Conservation (phyloP, 192 early-diverging fungal species). For the Coemansia sp. region DNA sequence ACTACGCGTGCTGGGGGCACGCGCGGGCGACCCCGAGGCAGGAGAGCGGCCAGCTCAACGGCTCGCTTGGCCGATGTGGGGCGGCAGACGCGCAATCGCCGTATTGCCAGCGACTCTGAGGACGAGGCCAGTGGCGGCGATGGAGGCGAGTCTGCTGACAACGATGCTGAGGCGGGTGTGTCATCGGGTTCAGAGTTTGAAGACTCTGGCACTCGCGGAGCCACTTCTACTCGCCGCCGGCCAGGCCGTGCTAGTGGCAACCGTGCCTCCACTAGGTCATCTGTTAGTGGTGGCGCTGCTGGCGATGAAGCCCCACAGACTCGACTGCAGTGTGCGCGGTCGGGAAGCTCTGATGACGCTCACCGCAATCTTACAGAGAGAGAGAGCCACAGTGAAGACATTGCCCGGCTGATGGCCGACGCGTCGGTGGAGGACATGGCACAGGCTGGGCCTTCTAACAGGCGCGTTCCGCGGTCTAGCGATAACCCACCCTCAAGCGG, state of each 20-base stretch:
- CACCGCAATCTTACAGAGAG: neutral
- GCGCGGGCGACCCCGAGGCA: conserved; percentile 3
- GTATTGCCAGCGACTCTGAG: conserved; percentile 43
- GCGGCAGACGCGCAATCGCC: conserved; percentile 29
- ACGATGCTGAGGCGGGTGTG: neutral
- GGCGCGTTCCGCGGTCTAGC: conserved; percentile 21
- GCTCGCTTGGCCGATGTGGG: neutral
- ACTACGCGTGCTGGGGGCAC: neutral
- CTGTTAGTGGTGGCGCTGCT: neutral
- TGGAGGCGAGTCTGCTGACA: neutral
- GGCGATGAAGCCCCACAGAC: conserved; percentile 7
- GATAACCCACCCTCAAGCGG: conserved; percentile 4
- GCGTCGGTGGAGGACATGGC: conserved; percentile 2
- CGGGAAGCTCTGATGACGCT: neutral
- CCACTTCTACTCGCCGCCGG: neutral
- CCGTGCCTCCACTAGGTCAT: neutral
- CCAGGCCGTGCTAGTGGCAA: neutral
- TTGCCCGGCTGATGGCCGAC: conserved; percentile 2
- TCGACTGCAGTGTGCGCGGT: neutral
- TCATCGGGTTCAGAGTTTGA: neutral
- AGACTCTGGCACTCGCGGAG: neutral
- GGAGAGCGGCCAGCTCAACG: neutral
- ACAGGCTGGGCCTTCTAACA: neutral
- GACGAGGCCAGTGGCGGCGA: conserved; percentile 2
- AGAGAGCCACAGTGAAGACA: neutral